Percentiles rank a stretch among this genome's conserved stretches.
Evolutionary conservation across 495 filamentous ascomycete species (phyloP).

Genomic region (Venustampulla echinocandica): DNA sequence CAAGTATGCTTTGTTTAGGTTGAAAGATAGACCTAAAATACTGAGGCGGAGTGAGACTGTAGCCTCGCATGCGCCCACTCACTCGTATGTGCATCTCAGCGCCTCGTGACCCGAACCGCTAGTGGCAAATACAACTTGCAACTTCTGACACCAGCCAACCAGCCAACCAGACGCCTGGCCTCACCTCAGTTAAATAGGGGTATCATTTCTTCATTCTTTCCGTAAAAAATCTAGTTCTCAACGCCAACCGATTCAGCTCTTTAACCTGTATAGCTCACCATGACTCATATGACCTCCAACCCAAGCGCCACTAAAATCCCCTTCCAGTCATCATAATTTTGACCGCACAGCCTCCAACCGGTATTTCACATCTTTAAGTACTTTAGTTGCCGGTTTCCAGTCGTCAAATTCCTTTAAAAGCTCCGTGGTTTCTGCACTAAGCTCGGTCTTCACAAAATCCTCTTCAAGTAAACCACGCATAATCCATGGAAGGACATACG

Average conservation of each 20-base stretch:
- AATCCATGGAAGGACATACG: conserved; percentile 87
- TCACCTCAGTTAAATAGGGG: too few relatives aligned
- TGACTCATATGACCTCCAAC: background rate
- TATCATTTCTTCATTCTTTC: too few relatives aligned
- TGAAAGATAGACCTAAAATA: background rate
- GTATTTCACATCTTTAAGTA: conserved; percentile 92
- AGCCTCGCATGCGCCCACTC: background rate
- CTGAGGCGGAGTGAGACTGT: too few relatives aligned
- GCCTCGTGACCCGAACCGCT: too few relatives aligned
- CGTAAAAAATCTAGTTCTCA: too few relatives aligned
- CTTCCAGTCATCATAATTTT: conserved; percentile 47
- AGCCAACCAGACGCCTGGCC: too few relatives aligned
- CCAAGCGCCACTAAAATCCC: conserved; percentile 1
- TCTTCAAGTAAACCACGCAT: conserved; percentile 91
- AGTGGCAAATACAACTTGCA: too few relatives aligned
- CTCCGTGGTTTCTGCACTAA: conserved; percentile 66
- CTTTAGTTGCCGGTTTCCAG: conserved; percentile 85
- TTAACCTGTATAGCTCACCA: background rate
- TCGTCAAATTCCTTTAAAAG: conserved; percentile 83
- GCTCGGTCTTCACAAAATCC: conserved; percentile 74
- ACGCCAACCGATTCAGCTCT: background rate
- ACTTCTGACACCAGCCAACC: too few relatives aligned
- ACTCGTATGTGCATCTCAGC: background rate
- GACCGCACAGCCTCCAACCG: conserved; percentile 85
- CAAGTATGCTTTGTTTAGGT: background rate